Evolutionary conservation across 345 rosid species (phyloP), one percentile per base, ranked within the genome.

Genomic region (Zanthoxylum bungeanum): DNA sequence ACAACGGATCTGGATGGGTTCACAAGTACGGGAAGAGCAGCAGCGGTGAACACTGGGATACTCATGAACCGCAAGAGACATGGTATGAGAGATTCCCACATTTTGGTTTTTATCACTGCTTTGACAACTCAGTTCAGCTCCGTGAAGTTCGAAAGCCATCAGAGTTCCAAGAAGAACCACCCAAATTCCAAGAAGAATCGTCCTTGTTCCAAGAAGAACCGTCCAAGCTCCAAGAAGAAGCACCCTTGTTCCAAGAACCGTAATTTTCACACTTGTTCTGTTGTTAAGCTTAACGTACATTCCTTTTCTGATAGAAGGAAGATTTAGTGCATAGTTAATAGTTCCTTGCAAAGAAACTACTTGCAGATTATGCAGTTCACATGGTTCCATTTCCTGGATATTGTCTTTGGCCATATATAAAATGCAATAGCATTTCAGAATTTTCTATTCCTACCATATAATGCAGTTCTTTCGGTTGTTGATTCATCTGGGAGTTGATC

Each of bases 41-140:
- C 82, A 77, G 91, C 4, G 98, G 97, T 40, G 98, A 94, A 84
- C 95, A 88, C 75, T 92, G 97, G 98, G 97, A 94, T 73, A 90
- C 97, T 1, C 92, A 89, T 25, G 82, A 21, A 51, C 74, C 50
- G 75, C 92, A 90, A 78, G 93, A 90, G 31, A 94, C 98, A 2
- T 92, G 98, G 97, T 92, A 92, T 22, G 98, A 94, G 88, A 84
- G 90, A 72, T 92, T 90, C 77, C 98, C 98, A 2, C 98, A 94
- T 80, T 94, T 72, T 17, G 97, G 97, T 3, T 94, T 94, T 51
- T 90, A 81, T 79, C 98, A 94, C 83, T 94, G 97, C 78, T 91
- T 84, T 50, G 96, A 93, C 64, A 86, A 93, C 83, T 92, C 97
- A 1, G 83, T 82, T 73, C 95, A 87, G 83, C 96, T 93, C 73